These are phyloP conservation scores for Sphaerulina populicola DNA, from an alignment of 2,329 filamentous ascomycete genomes.

Conservation along the genomic window DNA sequence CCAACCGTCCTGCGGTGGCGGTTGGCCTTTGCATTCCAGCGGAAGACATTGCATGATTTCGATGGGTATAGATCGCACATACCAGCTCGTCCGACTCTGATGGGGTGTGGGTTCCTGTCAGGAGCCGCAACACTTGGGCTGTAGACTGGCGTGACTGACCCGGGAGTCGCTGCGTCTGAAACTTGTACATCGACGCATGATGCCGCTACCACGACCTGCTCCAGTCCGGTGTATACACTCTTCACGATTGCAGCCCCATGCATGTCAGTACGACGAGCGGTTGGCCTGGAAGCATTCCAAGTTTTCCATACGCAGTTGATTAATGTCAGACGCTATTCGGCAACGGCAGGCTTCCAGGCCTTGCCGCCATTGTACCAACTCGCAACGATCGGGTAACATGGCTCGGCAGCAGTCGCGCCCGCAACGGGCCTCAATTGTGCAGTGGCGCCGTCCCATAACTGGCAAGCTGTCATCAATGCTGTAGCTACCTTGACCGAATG, in stretches of 20 bases:
- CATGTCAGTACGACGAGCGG: neutral
- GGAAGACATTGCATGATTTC: neutral
- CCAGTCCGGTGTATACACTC: constrained; percentile 1
- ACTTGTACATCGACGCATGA: constrained; percentile 3
- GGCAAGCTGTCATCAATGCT: neutral
- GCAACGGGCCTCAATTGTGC: no score
- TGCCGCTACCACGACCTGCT: constrained; percentile 7
- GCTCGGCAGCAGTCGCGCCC: no score
- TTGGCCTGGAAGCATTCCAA: neutral
- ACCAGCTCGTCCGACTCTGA: neutral
- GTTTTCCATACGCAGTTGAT: neutral
- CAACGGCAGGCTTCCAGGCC: neutral
- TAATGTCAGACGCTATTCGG: neutral
- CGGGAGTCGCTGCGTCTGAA: neutral
- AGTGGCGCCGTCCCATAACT: neutral
- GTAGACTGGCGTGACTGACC: neutral
- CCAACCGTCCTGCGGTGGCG: neutral
- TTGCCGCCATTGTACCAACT: neutral
- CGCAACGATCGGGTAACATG: neutral
- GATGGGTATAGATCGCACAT: neutral
- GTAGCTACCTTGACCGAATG: neutral
- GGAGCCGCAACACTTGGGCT: neutral
- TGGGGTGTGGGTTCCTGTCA: no score
- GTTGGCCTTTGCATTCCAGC: neutral
- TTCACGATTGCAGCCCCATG: constrained; percentile 1